Percentiles rank a stretch among this genome's conserved stretches.
Conservation (phyloP, 352 stramenopile species). For the Globisporangium nagaii region DNA sequence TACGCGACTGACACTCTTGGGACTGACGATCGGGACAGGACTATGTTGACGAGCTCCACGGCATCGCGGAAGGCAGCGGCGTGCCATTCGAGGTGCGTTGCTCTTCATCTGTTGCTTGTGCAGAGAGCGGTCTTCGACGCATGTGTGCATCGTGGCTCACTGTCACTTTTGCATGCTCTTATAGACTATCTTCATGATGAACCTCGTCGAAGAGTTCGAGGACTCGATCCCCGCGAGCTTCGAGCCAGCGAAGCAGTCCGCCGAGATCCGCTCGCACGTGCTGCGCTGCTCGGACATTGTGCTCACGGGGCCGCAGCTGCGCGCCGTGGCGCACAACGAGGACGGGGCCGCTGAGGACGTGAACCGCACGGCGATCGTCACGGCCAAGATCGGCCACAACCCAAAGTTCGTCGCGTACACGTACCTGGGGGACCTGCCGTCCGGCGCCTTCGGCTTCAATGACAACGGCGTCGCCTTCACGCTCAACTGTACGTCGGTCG, state of each 20-base stretch:
- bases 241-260: conserved; percentile 15
- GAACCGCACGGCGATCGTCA: conserved; percentile 63
- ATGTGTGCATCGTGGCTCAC: no score
- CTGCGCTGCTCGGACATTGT: conserved; percentile 68
- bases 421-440: conserved; percentile 67
- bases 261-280: conserved; percentile 17
- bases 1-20: no score
- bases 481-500: conserved; percentile 55
- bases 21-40: no score
- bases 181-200: conserved; percentile 63
- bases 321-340: conserved; percentile 70
- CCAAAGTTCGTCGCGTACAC: conserved; percentile 68
- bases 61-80: conserved; percentile 49
- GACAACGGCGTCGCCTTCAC: conserved; percentile 64
- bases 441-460: conserved; percentile 70
- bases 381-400: conserved; percentile 38
- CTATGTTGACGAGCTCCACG: conserved; percentile 63
- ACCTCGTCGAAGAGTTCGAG: conserved; percentile 72
- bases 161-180: background rate
- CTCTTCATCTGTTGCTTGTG: background rate
- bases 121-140: no score
- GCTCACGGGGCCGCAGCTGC: conserved; percentile 32
- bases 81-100: conserved; percentile 37
- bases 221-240: conserved; percentile 45
- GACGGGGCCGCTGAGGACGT: conserved; percentile 44